Base-by-base conservation (phyloP, 2,329 filamentous ascomycete genomes). In the Cytospora piceae region DNA sequence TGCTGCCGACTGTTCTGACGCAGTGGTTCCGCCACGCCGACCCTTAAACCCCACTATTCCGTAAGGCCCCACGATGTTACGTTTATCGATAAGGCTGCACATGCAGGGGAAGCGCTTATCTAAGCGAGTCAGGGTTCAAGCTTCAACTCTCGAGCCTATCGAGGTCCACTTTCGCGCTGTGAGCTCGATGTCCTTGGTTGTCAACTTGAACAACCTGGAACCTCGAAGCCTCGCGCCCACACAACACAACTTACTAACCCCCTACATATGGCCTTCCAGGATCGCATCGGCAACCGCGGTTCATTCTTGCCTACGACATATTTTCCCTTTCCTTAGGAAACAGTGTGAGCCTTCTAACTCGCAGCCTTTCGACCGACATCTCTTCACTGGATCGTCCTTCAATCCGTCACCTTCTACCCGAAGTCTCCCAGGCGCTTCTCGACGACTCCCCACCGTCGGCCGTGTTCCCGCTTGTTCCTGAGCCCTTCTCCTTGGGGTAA, bases 51-150 rank as follows among this genome's bases (percentile, higher is more conserved):
- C 46, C 46, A 49, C 46, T 24, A 24, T 24, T 24, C 46, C 46
- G n/a, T 24, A 49, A n/a, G 9, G 46, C 46, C n/a, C 46, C 22
- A 9, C n/a, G 42, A n/a, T 46, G 6, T 4, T 9, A n/a, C 17
- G 39, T n/a, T 49, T 63, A 63, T 63, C 61, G 61, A 63, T 63
- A 63, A 63, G 51, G 53, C 61, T 46, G 54, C 17, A 5, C 8
- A 24, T 22, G 22, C 46, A 49, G 61, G 54, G 22, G 37, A 31
- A 27, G 53, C 53, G 61, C 61, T 63, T 63, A 63, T 53, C 39
- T 63, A 63, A 63, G 29, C 42, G 53, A 63, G 42, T 39, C 61
- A 63, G 61, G 53, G 42, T 63, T 46, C 39, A 63, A 68, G 67
- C 67, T 68, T 54, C 61, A 64, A 42, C 15, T 42, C 39, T 42